Base-by-base conservation (phyloP, 371 early-diverging fungal species). In the Mucor mucedo region DNA sequence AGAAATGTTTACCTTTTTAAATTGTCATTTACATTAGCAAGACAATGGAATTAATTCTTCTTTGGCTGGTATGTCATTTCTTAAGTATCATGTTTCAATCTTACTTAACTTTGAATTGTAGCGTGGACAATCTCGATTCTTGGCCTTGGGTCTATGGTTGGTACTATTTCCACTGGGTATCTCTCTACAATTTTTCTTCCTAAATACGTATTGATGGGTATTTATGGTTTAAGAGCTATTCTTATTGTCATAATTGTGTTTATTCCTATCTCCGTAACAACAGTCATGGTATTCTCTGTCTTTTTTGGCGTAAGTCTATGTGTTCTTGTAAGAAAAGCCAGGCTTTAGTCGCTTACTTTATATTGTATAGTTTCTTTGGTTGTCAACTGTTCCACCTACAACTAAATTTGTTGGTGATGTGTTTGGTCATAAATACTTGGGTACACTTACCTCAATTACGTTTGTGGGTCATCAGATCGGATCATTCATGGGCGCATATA, bases 261-360 rank as follows among this genome's bases (percentile, higher is more conserved):
- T 33, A 42, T 66, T 29, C 71, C 71, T 10, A 33, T 65, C 2
- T 71, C 77, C 0, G 29, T 71, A 5, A 60, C 68, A 1, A 71
- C 68, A 2, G 69, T 69, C 0, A 47, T 73, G 10, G 73, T 83
- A 10, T 82, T 82, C 38, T 68, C 84, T 6, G 80, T 84, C 35
- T 83, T 86, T 29, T 76, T 85, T 66, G 86, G 86, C 5, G 84
- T 84, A 62, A 70, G 84, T 58, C 3, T 5, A 5, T 28, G 8
- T 48, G 21, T 65, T 39, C 14, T n/a, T 21, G n/a, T 42, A 10
- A 33, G 35, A 45, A 39, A 47, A 52, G 41, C 21, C 6, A 21
- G n/a, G n/a, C 4, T 47, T 21, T 21, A 9, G 8, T 21, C 9
- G 8, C n/a, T 21, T 21, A 32, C 21, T 28, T 29, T 10, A 30